A percentile compares a stretch with the other conserved stretches of the same genome.
Conservation (phyloP, 345 rosid species). For the Anacardium occidentale region DNA sequence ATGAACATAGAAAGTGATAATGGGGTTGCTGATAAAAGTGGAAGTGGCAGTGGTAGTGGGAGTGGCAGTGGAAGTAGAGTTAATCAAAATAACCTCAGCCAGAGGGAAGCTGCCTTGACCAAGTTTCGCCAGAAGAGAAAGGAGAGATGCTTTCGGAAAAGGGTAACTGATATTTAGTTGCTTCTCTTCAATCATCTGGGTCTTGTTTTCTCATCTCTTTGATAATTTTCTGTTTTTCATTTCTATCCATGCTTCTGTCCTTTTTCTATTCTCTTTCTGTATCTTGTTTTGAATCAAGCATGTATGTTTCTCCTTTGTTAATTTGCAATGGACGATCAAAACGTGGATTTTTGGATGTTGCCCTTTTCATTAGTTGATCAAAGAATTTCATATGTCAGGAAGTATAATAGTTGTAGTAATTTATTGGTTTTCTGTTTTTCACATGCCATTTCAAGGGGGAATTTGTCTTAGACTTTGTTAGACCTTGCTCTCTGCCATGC, state of each 20-base stretch:
- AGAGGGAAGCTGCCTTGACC: constrained; percentile 40
- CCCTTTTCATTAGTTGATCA: neutral
- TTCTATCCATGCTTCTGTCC: neutral
- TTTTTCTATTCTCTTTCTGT: neutral
- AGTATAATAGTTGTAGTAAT: neutral
- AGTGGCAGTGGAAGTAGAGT: constrained; percentile 34
- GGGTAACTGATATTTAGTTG: constrained; percentile 22
- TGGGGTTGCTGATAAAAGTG: constrained; percentile 36
- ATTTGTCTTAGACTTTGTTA: neutral
- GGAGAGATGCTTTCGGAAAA: constrained; percentile 42
- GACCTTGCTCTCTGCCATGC: neutral
- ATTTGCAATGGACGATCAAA: neutral
- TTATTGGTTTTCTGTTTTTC: neutral
- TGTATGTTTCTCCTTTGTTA: neutral
- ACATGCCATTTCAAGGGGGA: no score
- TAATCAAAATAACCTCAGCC: constrained; percentile 27
- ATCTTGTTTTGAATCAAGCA: neutral
- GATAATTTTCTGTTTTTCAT: neutral
- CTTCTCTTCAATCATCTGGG: neutral
- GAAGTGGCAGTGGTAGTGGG: constrained; percentile 38
- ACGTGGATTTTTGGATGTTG: neutral
- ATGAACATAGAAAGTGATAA: constrained; percentile 36
- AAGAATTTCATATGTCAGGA: neutral
- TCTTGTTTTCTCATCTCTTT: neutral
- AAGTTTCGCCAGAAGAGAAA: constrained; percentile 40